Percentiles rank a stretch among this genome's conserved stretches.
Conservation (phyloP, 495 filamentous ascomycete genomes). For the Penicillium bialowiezense region DNA sequence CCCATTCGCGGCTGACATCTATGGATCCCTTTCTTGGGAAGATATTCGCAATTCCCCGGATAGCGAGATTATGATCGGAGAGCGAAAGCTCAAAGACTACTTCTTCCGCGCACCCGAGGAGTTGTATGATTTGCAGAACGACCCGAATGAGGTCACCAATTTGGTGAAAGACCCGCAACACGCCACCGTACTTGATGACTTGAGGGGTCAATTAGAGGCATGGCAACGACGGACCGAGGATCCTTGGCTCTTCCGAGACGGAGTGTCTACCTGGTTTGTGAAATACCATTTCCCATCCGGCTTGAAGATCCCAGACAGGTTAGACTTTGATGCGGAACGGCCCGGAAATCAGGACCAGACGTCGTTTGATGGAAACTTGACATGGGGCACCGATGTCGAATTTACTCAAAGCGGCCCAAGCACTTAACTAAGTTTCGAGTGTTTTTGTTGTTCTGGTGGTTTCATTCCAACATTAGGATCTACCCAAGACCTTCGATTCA, state of each 20-base stretch:
- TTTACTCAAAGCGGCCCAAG: too few species aligned
- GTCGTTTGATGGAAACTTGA: constrained; percentile 8
- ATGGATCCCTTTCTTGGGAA: constrained; percentile 41
- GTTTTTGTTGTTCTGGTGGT: too few species aligned
- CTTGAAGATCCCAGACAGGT: constrained; percentile 37
- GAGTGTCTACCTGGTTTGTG: constrained; percentile 29
- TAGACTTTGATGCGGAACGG: constrained; percentile 36
- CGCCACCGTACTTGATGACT: constrained; percentile 18
- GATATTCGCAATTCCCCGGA: constrained; percentile 34
- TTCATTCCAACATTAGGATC: too few species aligned
- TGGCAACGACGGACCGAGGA: constrained; percentile 42
- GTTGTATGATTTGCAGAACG: constrained; percentile 39
- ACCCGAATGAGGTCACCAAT: constrained; percentile 39
- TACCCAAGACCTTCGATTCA: too few species aligned
- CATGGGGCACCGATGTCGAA: constrained; percentile 17
- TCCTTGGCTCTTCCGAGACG: constrained; percentile 42
- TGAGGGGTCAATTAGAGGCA: constrained; percentile 26
- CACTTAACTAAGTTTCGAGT: too few species aligned
- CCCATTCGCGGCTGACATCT: constrained; percentile 46
- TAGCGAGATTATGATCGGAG: constrained; percentile 33
- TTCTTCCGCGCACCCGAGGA: constrained; percentile 40
- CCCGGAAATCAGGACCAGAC: constrained; percentile 17
- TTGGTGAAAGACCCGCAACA: constrained; percentile 27
- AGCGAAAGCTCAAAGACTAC: constrained; percentile 34
- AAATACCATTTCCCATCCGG: constrained; percentile 32